These are phyloP conservation scores for Eremothecium coryli DNA, from an alignment of 1,139 yeast species.

Conservation along the genomic window DNA sequence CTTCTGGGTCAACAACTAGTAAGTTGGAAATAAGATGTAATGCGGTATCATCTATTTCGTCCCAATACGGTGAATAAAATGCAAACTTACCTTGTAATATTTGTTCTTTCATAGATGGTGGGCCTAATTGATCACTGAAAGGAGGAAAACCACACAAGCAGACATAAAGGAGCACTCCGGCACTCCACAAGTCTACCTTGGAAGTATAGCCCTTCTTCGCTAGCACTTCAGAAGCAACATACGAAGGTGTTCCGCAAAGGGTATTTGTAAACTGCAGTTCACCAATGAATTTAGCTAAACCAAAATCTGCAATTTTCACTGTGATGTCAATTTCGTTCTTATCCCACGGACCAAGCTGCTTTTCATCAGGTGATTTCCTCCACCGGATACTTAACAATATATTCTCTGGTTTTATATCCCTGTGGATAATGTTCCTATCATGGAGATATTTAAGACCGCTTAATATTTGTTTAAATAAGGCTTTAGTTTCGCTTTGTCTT, in stretches of 20 bases:
- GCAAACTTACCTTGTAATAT: constrained; percentile 59
- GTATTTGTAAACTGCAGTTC: constrained; percentile 67
- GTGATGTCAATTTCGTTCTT: constrained; percentile 48
- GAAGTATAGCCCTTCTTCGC: constrained; percentile 52
- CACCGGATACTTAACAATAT: constrained; percentile 54
- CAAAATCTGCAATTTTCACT: constrained; percentile 76
- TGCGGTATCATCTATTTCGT: constrained; percentile 53
- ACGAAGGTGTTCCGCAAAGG: constrained; percentile 75
- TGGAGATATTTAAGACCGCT: constrained; percentile 56
- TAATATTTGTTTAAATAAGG: constrained; percentile 52
- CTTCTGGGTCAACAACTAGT: constrained; percentile 47
- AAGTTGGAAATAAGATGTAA: constrained; percentile 57
- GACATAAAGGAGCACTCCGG: constrained; percentile 66
- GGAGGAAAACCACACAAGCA: constrained; percentile 83
- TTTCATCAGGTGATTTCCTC: constrained; percentile 33
- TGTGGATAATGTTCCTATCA: constrained; percentile 54
- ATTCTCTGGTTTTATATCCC: constrained; percentile 76
- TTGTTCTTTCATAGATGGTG: constrained; percentile 71
- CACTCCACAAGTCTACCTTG: constrained; percentile 72
- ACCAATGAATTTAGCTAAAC: constrained; percentile 72
- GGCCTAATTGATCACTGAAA: constrained; percentile 70
- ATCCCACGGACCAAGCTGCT: constrained; percentile 66
- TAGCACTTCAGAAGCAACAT: constrained; percentile 73
- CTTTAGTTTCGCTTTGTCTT: constrained; percentile 52
- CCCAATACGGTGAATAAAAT: constrained; percentile 76